Base-by-base conservation (phyloP, 2,329 filamentous ascomycete species). In the Pseudocercospora cruenta region DNA sequence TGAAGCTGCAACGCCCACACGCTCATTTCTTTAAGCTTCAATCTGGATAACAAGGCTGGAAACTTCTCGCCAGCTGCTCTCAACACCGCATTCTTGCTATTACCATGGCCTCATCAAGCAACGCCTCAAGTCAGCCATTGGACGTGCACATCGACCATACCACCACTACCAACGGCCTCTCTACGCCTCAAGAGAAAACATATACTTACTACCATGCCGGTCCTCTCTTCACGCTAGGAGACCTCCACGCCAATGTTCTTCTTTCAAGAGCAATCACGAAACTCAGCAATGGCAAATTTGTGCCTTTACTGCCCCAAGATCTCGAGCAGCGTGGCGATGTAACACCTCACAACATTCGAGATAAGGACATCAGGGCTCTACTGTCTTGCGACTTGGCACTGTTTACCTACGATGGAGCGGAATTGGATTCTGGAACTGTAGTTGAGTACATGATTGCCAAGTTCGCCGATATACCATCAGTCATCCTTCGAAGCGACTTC, bases 121-220 rank as follows among this genome's bases (percentile, higher is more conserved):
- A 5, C 7, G 16, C 39, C 14, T 43, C 39, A 43, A 16, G 39
- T 43, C 39, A 43, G 39, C 39, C 39, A n/a, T 8, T 43, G 39
- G 39, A 43, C 5, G n/a, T 14, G 4, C 39, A n/a, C 19, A 19
- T 43, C n/a, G 39, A 43, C 39, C 39, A 43, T 43, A 5, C 39
- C 39, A 43, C 39, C 3, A 6, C 16, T n/a, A 19, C 16, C 3
- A 19, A 43, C 19, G 39, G 5, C 39, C 16, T 43, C 39, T 19
- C 39, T 9, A 36, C 33, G 12, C n/a, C 39, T 43, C 16, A 19
- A n/a, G 39, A 43, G 24, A 26, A 39, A 5, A 59, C 45, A 19
- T 63, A 65, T 39, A 67, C 64, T 5, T 69, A 69, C 59, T 69
- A 69, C 49, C 64, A 69, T 24, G 67, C 65, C n/a, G 67, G 67